Conservation (phyloP, 352 stramenopile genomes). For the Peronospora farinosa region DNA sequence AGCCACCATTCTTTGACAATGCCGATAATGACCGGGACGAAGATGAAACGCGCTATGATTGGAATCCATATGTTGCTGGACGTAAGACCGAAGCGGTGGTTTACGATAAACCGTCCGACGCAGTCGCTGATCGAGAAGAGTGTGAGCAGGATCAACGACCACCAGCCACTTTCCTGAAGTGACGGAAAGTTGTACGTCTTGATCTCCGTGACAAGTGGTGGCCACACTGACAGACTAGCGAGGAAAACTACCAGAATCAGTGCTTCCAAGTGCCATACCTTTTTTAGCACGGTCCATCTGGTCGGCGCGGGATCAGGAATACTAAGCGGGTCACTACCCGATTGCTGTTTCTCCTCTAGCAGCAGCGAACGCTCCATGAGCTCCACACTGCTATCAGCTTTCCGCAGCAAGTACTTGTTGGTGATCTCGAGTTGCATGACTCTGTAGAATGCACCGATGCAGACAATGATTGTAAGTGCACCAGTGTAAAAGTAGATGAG, state of each 20-base stretch:
- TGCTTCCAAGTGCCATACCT: constrained; percentile 55
- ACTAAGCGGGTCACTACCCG: constrained; percentile 17
- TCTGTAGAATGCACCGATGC: constrained; percentile 70
- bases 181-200: constrained; percentile 70
- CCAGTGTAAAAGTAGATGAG: constrained; percentile 83
- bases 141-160: constrained; percentile 74
- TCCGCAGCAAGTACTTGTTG: constrained; percentile 37
- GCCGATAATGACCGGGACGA: constrained; percentile 62
- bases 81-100: constrained; percentile 55
- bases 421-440: constrained; percentile 53
- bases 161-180: constrained; percentile 69
- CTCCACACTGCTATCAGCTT: constrained; percentile 38
- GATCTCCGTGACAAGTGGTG: constrained; percentile 77
- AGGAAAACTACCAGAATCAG: constrained; percentile 73
- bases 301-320: constrained; percentile 24
- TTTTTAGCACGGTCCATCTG: constrained; percentile 63
- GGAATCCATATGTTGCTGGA: constrained; percentile 59
- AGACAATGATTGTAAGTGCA: constrained; percentile 69
- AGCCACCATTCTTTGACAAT: constrained; percentile 67
- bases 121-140: constrained; percentile 73
- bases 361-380: constrained; percentile 51
- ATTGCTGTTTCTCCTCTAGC: constrained; percentile 26
- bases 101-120: constrained; percentile 61
- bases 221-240: constrained; percentile 67
- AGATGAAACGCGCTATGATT: constrained; percentile 47